Percentiles rank a stretch among this genome's conserved stretches.
These are phyloP conservation scores for Pseudogymnoascus sp. DNA, from an alignment of 2,329 filamentous ascomycete species.

Conservation along the genomic window DNA sequence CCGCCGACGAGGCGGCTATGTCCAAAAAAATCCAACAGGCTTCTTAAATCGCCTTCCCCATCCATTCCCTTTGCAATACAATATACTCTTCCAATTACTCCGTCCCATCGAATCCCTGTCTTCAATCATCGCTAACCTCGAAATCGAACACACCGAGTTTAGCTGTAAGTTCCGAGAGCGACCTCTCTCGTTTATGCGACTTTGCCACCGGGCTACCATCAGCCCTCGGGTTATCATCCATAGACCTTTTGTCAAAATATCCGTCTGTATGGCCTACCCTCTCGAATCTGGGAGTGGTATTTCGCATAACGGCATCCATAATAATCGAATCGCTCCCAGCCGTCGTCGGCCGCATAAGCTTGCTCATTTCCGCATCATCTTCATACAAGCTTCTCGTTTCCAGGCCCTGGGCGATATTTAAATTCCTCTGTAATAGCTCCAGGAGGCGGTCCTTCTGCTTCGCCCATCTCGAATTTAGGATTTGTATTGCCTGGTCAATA, in stretches of 20 bases:
- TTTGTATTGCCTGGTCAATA: constrained; percentile 26
- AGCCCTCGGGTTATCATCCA: constrained; percentile 29
- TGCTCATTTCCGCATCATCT: constrained; percentile 19
- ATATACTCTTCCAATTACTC: neutral
- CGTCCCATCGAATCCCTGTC: neutral
- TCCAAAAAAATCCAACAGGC: constrained; percentile 9
- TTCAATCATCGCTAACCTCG: neutral
- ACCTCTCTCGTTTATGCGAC: constrained; percentile 40
- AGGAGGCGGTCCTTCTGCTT: constrained; percentile 26
- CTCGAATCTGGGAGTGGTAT: constrained; percentile 29
- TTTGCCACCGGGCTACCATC: constrained; percentile 39
- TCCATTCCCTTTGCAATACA: constrained; percentile 2
- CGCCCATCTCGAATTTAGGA: constrained; percentile 28
- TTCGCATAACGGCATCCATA: constrained; percentile 29
- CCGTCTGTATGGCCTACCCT: constrained; percentile 24
- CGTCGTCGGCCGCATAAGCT: constrained; percentile 27
- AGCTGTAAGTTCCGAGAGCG: constrained; percentile 23
- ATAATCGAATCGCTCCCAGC: constrained; percentile 29
- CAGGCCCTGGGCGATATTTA: constrained; percentile 26
- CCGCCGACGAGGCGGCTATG: neutral
- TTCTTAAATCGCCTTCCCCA: constrained; percentile 2
- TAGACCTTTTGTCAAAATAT: constrained; percentile 26
- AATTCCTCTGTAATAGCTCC: constrained; percentile 29
- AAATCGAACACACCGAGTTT: constrained; percentile 3
- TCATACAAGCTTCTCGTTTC: constrained; percentile 17